These are phyloP conservation scores for Quercus cerris DNA, from an alignment of 306 rosid genomes.

Conservation along the genomic window DNA sequence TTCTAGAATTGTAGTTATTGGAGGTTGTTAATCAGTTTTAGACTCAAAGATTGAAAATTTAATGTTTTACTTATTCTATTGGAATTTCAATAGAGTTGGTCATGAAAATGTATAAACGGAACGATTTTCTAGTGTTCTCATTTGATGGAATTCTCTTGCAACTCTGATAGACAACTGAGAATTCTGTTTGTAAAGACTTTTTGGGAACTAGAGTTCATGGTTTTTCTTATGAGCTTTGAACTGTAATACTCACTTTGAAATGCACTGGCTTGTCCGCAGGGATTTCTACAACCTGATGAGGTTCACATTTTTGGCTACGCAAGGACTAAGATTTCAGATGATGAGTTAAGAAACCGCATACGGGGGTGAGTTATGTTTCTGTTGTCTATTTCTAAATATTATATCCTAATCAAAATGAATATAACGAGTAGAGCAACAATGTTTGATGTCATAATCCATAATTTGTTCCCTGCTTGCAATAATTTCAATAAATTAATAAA, in stretches of 20 bases:
- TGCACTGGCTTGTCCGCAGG: slow-evolving; percentile 46
- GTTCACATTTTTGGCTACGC: slow-evolving; percentile 96
- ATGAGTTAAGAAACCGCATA: slow-evolving; percentile 77
- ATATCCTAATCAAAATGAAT: not conserved
- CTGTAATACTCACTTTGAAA: slow-evolving; percentile 1
- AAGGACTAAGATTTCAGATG: slow-evolving; percentile 77
- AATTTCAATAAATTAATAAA: slow-evolving; percentile 3
- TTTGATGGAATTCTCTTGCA: not conserved
- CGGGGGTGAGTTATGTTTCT: slow-evolving; percentile 51
- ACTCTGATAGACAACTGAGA: not conserved
- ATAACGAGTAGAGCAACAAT: not conserved
- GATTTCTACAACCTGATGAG: slow-evolving; percentile 68
- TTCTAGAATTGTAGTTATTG: slow-evolving; percentile 3
- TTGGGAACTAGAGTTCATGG: not conserved
- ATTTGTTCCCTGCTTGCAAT: slow-evolving; percentile 2
- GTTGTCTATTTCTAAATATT: not conserved
- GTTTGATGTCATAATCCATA: not conserved
- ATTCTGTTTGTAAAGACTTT: not conserved
- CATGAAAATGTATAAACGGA: not conserved
- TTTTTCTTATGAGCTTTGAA: not conserved
- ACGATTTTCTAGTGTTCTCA: not conserved
- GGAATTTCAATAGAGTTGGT: not conserved
- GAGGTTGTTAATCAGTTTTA: not conserved
- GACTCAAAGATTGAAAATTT: not conserved
- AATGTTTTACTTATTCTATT: not conserved